These are phyloP conservation scores for Musa schizocarpa DNA, from an alignment of 176 grass and related monocot genomes.

Conservation along the genomic window DNA sequence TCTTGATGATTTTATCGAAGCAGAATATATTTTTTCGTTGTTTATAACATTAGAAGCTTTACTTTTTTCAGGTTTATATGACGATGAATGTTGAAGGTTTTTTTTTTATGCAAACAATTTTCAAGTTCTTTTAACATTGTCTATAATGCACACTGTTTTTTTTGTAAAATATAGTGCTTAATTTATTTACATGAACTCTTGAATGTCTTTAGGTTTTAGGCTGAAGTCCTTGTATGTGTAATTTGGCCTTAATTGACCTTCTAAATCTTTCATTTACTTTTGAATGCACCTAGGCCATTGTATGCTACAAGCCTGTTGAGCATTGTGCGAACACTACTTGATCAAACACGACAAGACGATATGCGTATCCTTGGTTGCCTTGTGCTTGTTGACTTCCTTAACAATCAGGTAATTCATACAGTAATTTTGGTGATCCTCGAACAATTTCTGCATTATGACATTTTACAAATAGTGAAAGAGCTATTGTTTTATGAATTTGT, in stretches of 20 bases:
- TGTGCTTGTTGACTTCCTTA: slow-evolving; percentile 83
- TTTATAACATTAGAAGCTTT: neutral
- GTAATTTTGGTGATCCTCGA: neutral
- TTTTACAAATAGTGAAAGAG: neutral
- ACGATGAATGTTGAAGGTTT: neutral
- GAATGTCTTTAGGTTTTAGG: neutral
- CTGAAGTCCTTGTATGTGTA: neutral
- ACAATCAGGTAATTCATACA: slow-evolving; percentile 49
- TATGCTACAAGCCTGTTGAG: slow-evolving; percentile 72
- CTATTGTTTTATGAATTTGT: neutral
- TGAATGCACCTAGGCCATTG: slow-evolving; percentile 55
- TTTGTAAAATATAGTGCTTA: neutral
- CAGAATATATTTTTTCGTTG: neutral
- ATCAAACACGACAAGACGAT: slow-evolving; percentile 66
- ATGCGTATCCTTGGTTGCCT: slow-evolving; percentile 61
- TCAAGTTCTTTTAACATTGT: neutral
- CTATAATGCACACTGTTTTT: neutral
- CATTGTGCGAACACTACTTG: slow-evolving; percentile 65
- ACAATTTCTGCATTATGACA: neutral
- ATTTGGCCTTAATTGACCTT: neutral
- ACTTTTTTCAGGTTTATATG: neutral
- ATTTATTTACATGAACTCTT: neutral
- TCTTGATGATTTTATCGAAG: neutral
- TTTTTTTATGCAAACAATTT: neutral
- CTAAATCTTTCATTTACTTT: slow-evolving; percentile 6